Conservation (phyloP, 768 basidiomycete species). For the Leccinum pellstonianum region DNA sequence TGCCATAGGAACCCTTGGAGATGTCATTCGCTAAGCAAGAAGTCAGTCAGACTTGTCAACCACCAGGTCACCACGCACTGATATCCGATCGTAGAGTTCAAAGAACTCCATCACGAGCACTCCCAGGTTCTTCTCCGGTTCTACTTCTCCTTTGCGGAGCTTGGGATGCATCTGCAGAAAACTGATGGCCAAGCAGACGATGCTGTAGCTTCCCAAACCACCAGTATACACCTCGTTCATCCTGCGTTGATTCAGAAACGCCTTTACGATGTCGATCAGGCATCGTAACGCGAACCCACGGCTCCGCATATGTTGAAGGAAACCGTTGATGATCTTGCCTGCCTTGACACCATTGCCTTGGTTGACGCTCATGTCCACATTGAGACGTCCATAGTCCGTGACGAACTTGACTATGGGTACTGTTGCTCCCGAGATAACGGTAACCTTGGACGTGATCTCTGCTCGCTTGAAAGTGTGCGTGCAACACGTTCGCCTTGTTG, state of each 20-base stretch:
- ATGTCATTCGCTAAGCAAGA: conserved; percentile 80
- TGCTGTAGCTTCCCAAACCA: conserved; percentile 91
- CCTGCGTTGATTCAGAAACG: conserved; percentile 81
- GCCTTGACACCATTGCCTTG: conserved; percentile 82
- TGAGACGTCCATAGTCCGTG: conserved; percentile 74
- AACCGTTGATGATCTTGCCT: conserved; percentile 76
- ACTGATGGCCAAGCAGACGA: conserved; percentile 89
- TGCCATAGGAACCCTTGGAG: conserved; percentile 82
- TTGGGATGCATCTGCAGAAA: conserved; percentile 99
- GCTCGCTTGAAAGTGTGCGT: conserved; percentile 71
- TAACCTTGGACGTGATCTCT: conserved; percentile 74
- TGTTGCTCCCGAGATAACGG: conserved; percentile 89
- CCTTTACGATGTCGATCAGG: conserved; percentile 86
- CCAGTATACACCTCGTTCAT: conserved; percentile 99
- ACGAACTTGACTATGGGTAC: conserved; percentile 97
- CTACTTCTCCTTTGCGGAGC: conserved; percentile 83
- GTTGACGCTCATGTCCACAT: conserved; percentile 94
- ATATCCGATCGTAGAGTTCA: conserved; percentile 89
- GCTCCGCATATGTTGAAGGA: conserved; percentile 59
- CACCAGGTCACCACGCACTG: conserved; percentile 49
- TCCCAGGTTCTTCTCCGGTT: conserved; percentile 82
- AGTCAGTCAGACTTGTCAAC: background rate
- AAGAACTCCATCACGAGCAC: conserved; percentile 97
- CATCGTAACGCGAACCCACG: conserved; percentile 70
- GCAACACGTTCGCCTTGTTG: conserved; percentile 67